These are phyloP conservation scores for Lichtheimia hyalospora DNA, from an alignment of 371 early-diverging fungal species.

Conservation along the genomic window DNA sequence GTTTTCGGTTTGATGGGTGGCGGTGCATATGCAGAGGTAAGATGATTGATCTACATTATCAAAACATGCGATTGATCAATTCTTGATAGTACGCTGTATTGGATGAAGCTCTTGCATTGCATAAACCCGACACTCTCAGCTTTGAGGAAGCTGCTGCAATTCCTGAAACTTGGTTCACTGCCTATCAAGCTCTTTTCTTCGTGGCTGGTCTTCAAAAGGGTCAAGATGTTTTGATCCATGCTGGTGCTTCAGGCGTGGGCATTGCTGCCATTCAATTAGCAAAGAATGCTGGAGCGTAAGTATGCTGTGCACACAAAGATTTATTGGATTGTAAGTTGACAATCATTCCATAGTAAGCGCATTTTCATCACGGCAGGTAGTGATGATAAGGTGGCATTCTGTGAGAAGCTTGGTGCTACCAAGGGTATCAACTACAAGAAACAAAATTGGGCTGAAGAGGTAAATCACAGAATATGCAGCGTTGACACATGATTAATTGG, in stretches of 20 bases:
- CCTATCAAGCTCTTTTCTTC: conserved; percentile 71
- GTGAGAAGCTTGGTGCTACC: conserved; percentile 71
- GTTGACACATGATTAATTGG: background rate
- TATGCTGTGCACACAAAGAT: background rate
- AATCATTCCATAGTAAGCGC: conserved; percentile 25
- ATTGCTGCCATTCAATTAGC: conserved; percentile 79
- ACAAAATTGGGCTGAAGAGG: conserved; percentile 58
- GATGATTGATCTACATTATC: background rate
- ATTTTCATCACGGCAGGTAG: conserved; percentile 74
- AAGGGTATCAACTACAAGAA: conserved; percentile 75
- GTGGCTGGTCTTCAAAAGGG: conserved; percentile 60
- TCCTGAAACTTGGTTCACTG: conserved; percentile 81
- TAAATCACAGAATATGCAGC: conserved; percentile 12
- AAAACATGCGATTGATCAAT: background rate
- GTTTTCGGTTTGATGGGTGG: conserved; percentile 75
- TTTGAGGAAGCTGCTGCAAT: conserved; percentile 73
- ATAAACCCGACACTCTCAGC: conserved; percentile 54
- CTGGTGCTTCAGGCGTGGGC: conserved; percentile 79
- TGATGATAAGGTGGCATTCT: conserved; percentile 65
- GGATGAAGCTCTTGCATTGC: conserved; percentile 59
- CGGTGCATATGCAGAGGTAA: conserved; percentile 73
- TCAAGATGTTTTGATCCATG: conserved; percentile 75
- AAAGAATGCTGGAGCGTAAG: conserved; percentile 64
- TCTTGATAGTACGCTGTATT: conserved; percentile 58
- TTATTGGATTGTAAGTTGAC: background rate